Base-by-base conservation (phyloP, 164 flowering plant genomes). In the Sedum album region DNA sequence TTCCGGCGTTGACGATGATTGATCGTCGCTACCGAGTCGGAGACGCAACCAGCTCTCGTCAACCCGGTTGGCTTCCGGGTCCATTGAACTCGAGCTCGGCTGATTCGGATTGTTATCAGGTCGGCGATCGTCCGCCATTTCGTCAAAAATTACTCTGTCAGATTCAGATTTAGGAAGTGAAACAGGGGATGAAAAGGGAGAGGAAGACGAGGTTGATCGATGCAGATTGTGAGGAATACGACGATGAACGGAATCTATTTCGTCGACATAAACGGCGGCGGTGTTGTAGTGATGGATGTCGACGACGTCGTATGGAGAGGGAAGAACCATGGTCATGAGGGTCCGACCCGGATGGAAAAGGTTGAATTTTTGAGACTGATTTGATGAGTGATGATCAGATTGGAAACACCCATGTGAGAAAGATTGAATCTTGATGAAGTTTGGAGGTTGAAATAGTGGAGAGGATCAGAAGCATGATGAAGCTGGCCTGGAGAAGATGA, bases 21-120 rank as follows among this genome's bases (percentile, higher is more conserved):
- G 30, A n/a, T 20, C 30, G 26, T 26, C 8, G 46, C 76, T 71
- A 0, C 94, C 96, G 31, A 92, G 77, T 33, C 94, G 84, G 66
- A 92, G 75, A 75, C 84, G 94, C 14, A 92, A 84, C 97, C 97
- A 92, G n/a, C 78, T 79, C 18, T 77, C 81, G 6, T 85, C 68
- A 28, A 65, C 51, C 11, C 30, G 60, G 26, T 77, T n/a, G n/a
- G n/a, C n/a, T n/a, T n/a, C n/a, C 38, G 38, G 38, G 38, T 35
- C 80, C 31, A 80, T 82, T 1, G 84, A 77, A 68, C 76, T 80
- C 2, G 88, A 82, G 46, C 46, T 83, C 0, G 61, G 36, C 21
- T 28, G n/a, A 55, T 55, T 26, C 28, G 60, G 60, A 14, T 57
- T 33, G 23, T 57, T 2, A 10, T 57, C 62, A 20, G 62, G 62